These are phyloP conservation scores for Arthrobotrys musiformis DNA, from an alignment of 2,329 filamentous ascomycete genomes.

Conservation along the genomic window DNA sequence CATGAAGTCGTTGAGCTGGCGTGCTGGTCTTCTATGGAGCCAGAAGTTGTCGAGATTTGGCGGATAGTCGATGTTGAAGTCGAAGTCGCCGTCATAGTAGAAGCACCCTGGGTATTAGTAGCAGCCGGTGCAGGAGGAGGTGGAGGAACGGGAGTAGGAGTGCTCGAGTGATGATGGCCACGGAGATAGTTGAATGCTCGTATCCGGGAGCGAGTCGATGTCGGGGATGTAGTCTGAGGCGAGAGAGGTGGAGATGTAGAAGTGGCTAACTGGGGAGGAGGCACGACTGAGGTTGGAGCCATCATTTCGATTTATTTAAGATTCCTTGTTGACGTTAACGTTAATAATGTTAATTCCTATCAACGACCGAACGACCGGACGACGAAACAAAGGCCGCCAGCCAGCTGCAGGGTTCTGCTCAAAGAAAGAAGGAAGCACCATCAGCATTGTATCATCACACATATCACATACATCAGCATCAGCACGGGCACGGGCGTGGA, in stretches of 20 bases:
- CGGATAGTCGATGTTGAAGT: slow-evolving; percentile 46
- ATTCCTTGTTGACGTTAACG: not conserved
- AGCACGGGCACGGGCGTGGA: too few species aligned
- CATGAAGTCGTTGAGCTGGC: slow-evolving; percentile 60
- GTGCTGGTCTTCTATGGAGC: slow-evolving; percentile 33
- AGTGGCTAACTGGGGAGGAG: slow-evolving; percentile 45
- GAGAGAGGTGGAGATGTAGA: slow-evolving; percentile 52
- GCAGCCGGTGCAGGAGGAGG: slow-evolving; percentile 21
- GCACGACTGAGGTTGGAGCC: slow-evolving; percentile 52
- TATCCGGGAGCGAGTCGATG: slow-evolving; percentile 51
- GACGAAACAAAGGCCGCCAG: slow-evolving; percentile 3
- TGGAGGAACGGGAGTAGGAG: slow-evolving; percentile 43
- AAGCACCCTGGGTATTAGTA: not conserved
- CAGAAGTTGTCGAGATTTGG: slow-evolving; percentile 31
- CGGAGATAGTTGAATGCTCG: slow-evolving; percentile 54
- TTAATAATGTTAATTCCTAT: not conserved
- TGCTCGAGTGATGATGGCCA: slow-evolving; percentile 44
- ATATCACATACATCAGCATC: slow-evolving; percentile 8
- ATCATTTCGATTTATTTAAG: slow-evolving; percentile 29
- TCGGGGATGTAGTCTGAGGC: slow-evolving; percentile 49
- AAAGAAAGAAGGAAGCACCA: slow-evolving; percentile 3
- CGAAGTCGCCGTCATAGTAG: slow-evolving; percentile 28
- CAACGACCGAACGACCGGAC: not conserved
- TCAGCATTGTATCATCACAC: not conserved
- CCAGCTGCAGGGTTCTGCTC: not conserved